Base-by-base conservation (phyloP, 2,329 filamentous ascomycete genomes). In the Rutstroemia sp. region DNA sequence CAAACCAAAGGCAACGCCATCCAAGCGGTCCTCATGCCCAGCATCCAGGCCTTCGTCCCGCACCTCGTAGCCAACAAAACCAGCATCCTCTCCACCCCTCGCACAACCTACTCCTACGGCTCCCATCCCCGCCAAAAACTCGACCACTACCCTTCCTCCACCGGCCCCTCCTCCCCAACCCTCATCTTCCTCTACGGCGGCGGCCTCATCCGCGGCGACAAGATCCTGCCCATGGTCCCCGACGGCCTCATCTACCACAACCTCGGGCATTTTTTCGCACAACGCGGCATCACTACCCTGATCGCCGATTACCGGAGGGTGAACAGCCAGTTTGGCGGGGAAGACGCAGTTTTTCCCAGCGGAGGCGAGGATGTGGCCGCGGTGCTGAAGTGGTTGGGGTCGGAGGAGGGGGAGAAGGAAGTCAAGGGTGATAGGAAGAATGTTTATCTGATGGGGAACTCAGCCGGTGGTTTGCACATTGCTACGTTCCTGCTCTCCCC, bases 141-240 rank as follows among this genome's bases (percentile, higher is more conserved):
- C 5, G 67, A 69, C 34, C 37, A 68, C 27, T 69, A 68, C 37
- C 41, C 51, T 12, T 58, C 65, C 7, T 18, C n/a, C 30, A 30
- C 14, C n/a, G 16, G 52, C 3, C 46, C 59, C 12, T n/a, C 51
- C 5, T 45, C 56, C 4, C 56, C 65, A 16, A 66, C 69, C 27
- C 56, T 69, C 2, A 51, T 69, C 23, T 70, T 62, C 56, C 56
- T 67, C 39, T 66, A 69, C 46, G 67, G 67, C 5, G 67, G 68
- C 10, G 68, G 67, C 5, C 45, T 68, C 4, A 58, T 60, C 14
- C 27, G 55, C 25, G 68, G 68, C 10, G 64, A 67, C 21, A 68
- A 66, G 37, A 63, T 59, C 27, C 16, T 54, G 0, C 59, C 60
- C 5, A 19, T 56, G 3, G 27, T 64, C 1, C 57, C 61, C 1